phyloP scores from a whole-genome alignment of 495 filamentous ascomycete species.

The Monascus purpureus region DNA sequence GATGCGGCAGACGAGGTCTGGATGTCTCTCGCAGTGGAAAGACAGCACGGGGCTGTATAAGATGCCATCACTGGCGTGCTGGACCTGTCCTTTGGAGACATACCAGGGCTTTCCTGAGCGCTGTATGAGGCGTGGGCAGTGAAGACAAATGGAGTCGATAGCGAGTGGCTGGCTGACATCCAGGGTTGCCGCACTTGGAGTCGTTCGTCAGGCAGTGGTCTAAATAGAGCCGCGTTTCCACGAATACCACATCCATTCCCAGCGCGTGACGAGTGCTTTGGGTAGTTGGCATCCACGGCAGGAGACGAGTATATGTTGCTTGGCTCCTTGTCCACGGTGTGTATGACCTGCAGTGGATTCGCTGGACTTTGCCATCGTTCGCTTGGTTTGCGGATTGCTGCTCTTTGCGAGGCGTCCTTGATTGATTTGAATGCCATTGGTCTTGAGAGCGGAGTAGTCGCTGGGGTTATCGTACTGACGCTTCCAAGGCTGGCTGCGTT shows the following conservation, averaged over 20 bases:
- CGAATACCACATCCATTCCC: background rate
- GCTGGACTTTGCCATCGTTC: background rate
- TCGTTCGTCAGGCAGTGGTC: background rate
- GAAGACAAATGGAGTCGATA: background rate
- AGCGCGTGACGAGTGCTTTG: background rate
- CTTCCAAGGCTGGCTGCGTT: no score
- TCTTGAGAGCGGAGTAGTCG: background rate
- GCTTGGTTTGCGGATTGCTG: background rate
- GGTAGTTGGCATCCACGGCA: background rate
- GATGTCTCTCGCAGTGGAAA: no score
- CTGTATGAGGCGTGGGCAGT: background rate
- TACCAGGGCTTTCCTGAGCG: background rate
- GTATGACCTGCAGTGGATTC: background rate
- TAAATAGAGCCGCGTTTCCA: background rate
- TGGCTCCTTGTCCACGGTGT: background rate
- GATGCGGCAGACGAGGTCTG: no score
- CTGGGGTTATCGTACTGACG: slow-evolving; percentile 6
- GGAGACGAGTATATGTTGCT: background rate
- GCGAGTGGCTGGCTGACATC: background rate
- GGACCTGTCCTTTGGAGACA: background rate
- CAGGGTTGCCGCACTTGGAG: background rate
- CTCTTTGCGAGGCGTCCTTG: background rate
- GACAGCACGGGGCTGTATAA: no score
- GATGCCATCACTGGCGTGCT: no score
- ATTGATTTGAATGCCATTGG: background rate